Conservation (phyloP, 257 asterid genomes). For the Prunella vulgaris region DNA sequence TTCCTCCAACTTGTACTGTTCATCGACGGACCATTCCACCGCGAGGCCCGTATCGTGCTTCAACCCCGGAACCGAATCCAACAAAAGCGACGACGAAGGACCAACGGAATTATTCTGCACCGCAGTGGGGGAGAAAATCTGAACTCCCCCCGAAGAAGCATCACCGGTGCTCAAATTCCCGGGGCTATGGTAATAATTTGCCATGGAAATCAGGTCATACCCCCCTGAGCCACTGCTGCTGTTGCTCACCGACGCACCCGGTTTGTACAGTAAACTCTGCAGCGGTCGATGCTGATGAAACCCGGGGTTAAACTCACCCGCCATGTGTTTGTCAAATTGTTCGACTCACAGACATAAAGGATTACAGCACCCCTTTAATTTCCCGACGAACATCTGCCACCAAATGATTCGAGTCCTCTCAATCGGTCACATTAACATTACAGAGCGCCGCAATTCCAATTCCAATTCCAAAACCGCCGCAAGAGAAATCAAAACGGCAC, state of each 20-base stretch:
- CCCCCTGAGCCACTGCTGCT: constrained; percentile 37
- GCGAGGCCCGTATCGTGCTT: constrained; percentile 83
- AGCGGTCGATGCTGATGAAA: constrained; percentile 27
- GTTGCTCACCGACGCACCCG: constrained; percentile 36
- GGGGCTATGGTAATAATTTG: constrained; percentile 35
- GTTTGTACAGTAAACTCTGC: constrained; percentile 43
- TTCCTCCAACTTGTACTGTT: constrained; percentile 70
- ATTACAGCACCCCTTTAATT: background rate
- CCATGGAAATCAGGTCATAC: constrained; percentile 38
- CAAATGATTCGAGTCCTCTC: background rate
- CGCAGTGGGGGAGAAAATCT: constrained; percentile 38
- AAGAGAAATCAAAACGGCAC: constrained; percentile 1
- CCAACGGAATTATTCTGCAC: constrained; percentile 32
- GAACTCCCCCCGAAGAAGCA: constrained; percentile 33
- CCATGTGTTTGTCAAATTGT: constrained; percentile 34
- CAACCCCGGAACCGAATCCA: constrained; percentile 71
- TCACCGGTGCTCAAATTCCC: constrained; percentile 31
- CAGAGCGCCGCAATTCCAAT: constrained; percentile 16
- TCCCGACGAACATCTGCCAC: constrained; percentile 17
- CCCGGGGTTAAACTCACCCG: constrained; percentile 61
- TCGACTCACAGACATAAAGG: constrained; percentile 9
- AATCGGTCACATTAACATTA: constrained; percentile 16
- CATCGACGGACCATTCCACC: constrained; percentile 81
- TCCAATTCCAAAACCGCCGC: background rate
- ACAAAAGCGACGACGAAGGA: constrained; percentile 38